phyloP scores from a whole-genome alignment of 2,329 filamentous ascomycete genomes.

The Chaetomiaceae sp. region DNA sequence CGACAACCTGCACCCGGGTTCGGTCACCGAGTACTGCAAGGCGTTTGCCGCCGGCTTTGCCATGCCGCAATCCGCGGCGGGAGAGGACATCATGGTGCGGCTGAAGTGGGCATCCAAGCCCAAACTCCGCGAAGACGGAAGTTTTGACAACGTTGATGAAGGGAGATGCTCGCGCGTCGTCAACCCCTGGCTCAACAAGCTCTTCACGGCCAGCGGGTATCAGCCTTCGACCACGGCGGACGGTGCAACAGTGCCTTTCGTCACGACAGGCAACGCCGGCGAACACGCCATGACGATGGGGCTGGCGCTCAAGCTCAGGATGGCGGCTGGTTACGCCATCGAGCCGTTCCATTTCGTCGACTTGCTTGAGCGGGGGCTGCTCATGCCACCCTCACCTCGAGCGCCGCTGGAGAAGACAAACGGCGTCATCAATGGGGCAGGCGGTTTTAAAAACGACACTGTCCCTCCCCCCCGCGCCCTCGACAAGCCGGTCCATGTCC shows the following conservation, averaged over 20 bases:
- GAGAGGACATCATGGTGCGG: slow-evolving; percentile 28
- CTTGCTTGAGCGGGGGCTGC: slow-evolving; percentile 20
- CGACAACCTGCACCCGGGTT: slow-evolving; percentile 28
- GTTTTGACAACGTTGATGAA: slow-evolving; percentile 24
- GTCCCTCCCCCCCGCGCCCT: neutral
- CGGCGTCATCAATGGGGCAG: neutral
- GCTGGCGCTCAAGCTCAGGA: slow-evolving; percentile 29
- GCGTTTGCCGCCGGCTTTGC: slow-evolving; percentile 29
- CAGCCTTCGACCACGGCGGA: neutral
- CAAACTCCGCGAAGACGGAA: slow-evolving; percentile 23
- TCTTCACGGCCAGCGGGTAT: slow-evolving; percentile 14
- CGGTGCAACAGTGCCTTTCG: slow-evolving; percentile 14
- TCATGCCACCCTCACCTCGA: neutral
- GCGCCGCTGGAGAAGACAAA: neutral
- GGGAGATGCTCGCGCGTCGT: slow-evolving; percentile 29
- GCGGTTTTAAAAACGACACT: neutral
- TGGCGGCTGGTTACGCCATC: slow-evolving; percentile 30
- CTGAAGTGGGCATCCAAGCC: slow-evolving; percentile 31
- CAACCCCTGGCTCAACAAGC: slow-evolving; percentile 28
- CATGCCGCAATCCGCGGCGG: slow-evolving; percentile 16
- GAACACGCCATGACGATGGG: slow-evolving; percentile 33
- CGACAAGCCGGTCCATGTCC: slow-evolving; percentile 19
- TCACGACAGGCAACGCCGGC: slow-evolving; percentile 31
- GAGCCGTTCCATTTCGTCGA: slow-evolving; percentile 31
- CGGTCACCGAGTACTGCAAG: slow-evolving; percentile 30